These are phyloP conservation scores for Botryotinia narcissicola DNA, from an alignment of 2,329 filamentous ascomycete genomes.

Conservation along the genomic window DNA sequence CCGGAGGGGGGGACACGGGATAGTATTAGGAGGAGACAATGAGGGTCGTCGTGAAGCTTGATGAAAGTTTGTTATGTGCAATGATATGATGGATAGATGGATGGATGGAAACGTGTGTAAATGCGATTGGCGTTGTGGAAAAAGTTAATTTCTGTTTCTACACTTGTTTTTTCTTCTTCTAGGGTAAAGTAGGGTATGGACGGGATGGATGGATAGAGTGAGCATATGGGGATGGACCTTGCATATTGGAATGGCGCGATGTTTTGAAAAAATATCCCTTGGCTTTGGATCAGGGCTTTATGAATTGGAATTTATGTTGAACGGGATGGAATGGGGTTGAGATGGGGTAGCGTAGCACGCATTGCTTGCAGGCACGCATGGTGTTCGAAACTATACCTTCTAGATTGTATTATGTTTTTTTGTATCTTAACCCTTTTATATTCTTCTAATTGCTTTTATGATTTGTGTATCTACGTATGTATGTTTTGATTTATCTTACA, in stretches of 20 bases:
- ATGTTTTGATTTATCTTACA: background rate
- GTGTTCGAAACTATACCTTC: slow-evolving; percentile 26
- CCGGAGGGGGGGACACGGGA: slow-evolving; percentile 48
- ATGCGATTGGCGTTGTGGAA: slow-evolving; percentile 3
- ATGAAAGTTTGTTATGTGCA: slow-evolving; percentile 4
- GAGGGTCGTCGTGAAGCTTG: slow-evolving; percentile 11
- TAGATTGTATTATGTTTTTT: slow-evolving; percentile 31
- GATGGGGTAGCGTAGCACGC: slow-evolving; percentile 26
- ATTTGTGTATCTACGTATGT: background rate
- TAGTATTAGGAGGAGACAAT: slow-evolving; percentile 46
- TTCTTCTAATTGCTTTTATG: slow-evolving; percentile 5
- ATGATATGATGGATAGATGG: background rate
- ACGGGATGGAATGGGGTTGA: slow-evolving; percentile 26
- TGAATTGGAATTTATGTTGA: slow-evolving; percentile 22
- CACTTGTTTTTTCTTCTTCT: background rate
- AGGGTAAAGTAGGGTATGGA: background rate
- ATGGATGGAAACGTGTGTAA: slow-evolving; percentile 4
- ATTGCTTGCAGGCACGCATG: slow-evolving; percentile 22
- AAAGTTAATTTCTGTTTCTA: slow-evolving; percentile 4
- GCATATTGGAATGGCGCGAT: slow-evolving; percentile 19
- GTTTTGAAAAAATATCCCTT: slow-evolving; percentile 6
- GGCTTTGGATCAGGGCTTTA: background rate
- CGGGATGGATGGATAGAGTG: background rate
- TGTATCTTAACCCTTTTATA: slow-evolving; percentile 9
- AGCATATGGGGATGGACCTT: slow-evolving; percentile 14